These are phyloP conservation scores for Saraca asoca DNA, from an alignment of 331 rosid genomes.

Conservation along the genomic window DNA sequence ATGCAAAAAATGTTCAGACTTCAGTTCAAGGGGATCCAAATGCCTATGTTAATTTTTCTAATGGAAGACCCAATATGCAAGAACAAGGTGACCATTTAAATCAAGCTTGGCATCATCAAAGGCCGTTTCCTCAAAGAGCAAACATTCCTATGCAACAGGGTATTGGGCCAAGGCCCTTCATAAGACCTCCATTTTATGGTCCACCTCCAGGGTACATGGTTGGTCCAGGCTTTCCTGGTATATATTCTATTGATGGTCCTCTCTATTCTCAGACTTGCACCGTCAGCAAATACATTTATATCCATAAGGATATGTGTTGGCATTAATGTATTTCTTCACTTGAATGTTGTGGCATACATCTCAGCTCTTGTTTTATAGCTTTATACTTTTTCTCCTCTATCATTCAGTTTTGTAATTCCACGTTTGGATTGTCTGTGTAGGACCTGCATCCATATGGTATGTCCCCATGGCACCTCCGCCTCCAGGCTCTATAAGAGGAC, in stretches of 20 bases:
- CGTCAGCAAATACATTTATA: conserved; percentile 1
- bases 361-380: not conserved
- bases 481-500: conserved; percentile 70
- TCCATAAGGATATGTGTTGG: not conserved
- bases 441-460: conserved; percentile 73
- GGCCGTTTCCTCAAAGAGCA: conserved; percentile 61
- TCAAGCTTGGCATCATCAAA: conserved; percentile 78
- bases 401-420: conserved; percentile 18
- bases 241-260: conserved; percentile 24
- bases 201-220: conserved; percentile 80
- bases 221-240: conserved; percentile 83
- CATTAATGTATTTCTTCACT: not conserved
- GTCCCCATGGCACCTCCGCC: conserved; percentile 66
- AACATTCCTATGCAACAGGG: conserved; percentile 70
- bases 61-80: conserved; percentile 66
- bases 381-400: conserved; percentile 10
- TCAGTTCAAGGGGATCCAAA: conserved; percentile 63
- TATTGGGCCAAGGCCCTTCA: conserved; percentile 72
- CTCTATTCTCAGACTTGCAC: not conserved
- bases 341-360: conserved; percentile 13
- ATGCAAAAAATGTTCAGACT: conserved; percentile 53
- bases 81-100: conserved; percentile 67
- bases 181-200: conserved; percentile 64
- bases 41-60: conserved; percentile 56
- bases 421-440: conserved; percentile 44